Evolutionary conservation across 306 rosid species (phyloP), one percentile per base, ranked within the genome.

Genomic region (Begonia masoniana): DNA sequence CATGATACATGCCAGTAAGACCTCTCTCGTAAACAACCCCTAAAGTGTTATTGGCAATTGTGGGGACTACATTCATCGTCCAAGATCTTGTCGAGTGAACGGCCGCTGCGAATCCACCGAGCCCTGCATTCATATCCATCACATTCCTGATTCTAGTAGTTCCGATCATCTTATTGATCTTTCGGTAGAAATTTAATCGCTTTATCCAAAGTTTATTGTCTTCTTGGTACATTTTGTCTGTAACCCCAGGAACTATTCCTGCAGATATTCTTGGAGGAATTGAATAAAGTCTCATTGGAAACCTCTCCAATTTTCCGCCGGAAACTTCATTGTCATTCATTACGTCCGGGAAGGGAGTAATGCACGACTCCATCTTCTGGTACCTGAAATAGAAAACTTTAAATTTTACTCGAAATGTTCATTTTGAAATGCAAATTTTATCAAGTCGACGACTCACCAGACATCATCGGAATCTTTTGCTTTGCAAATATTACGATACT

Each of bases 101-200:
- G 24, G 96, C 81, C 21, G 96, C 96, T 17, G 87, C 93, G 68
- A 92, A 92, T 73, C 99, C 99, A 53, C 99, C 99, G 10, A 92
- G 93, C 63, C 77, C 91, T 50, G 99, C 96, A 70, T 92, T 92
- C 99, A 92, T 86, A 74, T 92, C 99, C 96, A 92, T 92, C 60
- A 83, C 58, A 66, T 86, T 92, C 55, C 95, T 82, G 58, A 75
- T 83, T 72, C 99, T 80, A 15, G 78, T 43, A 10, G 86, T 69
- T 65, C 99, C 95, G 42, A 92, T 66, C 71, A 86, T 62, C 55
- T 50, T 67, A 75, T 86, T 83, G 7, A 66, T 70, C 74, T 84
- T 81, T 71, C 77, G 81, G 79, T 92, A 86, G 51, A 73, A 50
- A 56, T 53, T 74, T 42, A 83, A 68, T 58, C 64, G 88, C 74